A percentile compares a stretch with the other conserved stretches of the same genome.
Evolutionary conservation across 2,329 filamentous ascomycete species (phyloP).

Genomic region (Plectosphaerella cucumerina): DNA sequence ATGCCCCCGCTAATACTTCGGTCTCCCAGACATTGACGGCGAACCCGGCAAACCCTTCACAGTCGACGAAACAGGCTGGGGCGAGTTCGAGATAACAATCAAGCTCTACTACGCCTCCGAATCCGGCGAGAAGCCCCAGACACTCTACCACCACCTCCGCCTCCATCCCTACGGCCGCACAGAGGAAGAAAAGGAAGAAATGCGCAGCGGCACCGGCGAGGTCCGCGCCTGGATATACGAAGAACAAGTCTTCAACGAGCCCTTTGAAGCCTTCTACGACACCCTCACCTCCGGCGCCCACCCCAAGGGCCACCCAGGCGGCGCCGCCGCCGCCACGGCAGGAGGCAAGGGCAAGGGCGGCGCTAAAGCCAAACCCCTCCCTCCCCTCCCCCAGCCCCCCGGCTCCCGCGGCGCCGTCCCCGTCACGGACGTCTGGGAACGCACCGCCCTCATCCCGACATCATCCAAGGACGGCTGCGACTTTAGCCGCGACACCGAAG

Average conservation of each 20-base stretch:
- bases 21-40: slow-evolving; percentile 60
- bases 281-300: slow-evolving; percentile 71
- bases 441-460: slow-evolving; percentile 72
- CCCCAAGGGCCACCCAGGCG: slow-evolving; percentile 35
- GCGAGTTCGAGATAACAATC: slow-evolving; percentile 95
- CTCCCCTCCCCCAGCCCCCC: slow-evolving; percentile 25
- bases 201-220: slow-evolving; percentile 53
- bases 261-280: slow-evolving; percentile 88
- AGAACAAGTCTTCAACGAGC: slow-evolving; percentile 96
- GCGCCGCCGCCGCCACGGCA: slow-evolving; percentile 16
- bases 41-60: slow-evolving; percentile 68
- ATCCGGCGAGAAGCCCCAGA: slow-evolving; percentile 88
- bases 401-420: slow-evolving; percentile 18
- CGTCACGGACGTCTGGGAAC: slow-evolving; percentile 53
- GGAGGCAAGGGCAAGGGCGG: slow-evolving; percentile 42
- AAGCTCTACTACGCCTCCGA: slow-evolving; percentile 90
- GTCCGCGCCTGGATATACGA: slow-evolving; percentile 83
- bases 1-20: slow-evolving; percentile 11
- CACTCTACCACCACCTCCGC: slow-evolving; percentile 88
- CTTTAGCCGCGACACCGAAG: slow-evolving; percentile 70
- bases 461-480: slow-evolving; percentile 62
- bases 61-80: slow-evolving; percentile 92
- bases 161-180: slow-evolving; percentile 86
- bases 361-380: slow-evolving; percentile 28
- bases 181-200: slow-evolving; percentile 65